A percentile compares a stretch with the other conserved stretches of the same genome.
These are phyloP conservation scores for Cladorrhinum sp. DNA, from an alignment of 2,329 filamentous ascomycete genomes.

Conservation along the genomic window DNA sequence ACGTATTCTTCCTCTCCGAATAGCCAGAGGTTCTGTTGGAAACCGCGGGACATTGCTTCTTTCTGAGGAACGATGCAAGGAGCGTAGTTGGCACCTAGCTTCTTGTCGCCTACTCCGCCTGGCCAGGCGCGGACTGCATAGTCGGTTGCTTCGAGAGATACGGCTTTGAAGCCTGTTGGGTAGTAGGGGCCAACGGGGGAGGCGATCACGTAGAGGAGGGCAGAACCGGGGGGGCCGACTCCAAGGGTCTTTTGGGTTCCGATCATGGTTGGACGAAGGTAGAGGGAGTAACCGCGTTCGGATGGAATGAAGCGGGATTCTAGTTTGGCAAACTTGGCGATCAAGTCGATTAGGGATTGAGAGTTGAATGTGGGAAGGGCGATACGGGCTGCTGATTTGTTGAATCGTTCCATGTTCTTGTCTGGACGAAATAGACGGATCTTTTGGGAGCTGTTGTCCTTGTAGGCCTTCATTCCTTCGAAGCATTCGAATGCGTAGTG, in stretches of 20 bases:
- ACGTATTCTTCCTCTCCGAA: conserved; percentile 95
- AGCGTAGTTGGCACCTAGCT: conserved; percentile 98
- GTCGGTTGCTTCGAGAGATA: conserved; percentile 91
- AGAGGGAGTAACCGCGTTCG: conserved; percentile 86
- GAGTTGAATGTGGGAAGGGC: conserved; percentile 83
- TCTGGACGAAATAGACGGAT: conserved; percentile 90
- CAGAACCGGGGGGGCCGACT: conserved; percentile 86
- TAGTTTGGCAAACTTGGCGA: conserved; percentile 73
- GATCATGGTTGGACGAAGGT: conserved; percentile 94
- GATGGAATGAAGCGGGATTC: conserved; percentile 89
- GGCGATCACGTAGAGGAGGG: conserved; percentile 90
- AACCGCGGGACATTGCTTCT: conserved; percentile 84
- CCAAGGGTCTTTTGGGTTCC: conserved; percentile 93
- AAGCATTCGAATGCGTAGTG: conserved; percentile 99
- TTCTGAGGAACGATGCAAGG: conserved; percentile 97
- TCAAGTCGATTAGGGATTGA: conserved; percentile 72
- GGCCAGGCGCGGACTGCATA: conserved; percentile 98
- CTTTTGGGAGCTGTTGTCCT: conserved; percentile 67
- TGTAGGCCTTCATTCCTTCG: conserved; percentile 99
- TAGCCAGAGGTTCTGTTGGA: conserved; percentile 98
- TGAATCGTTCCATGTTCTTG: conserved; percentile 94
- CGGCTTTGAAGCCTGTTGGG: conserved; percentile 95
- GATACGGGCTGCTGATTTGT: conserved; percentile 87
- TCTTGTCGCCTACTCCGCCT: conserved; percentile 95
- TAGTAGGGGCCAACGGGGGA: conserved; percentile 97